These are phyloP conservation scores for Albizia julibrissin DNA, from an alignment of 306 rosid species.

Conservation along the genomic window DNA sequence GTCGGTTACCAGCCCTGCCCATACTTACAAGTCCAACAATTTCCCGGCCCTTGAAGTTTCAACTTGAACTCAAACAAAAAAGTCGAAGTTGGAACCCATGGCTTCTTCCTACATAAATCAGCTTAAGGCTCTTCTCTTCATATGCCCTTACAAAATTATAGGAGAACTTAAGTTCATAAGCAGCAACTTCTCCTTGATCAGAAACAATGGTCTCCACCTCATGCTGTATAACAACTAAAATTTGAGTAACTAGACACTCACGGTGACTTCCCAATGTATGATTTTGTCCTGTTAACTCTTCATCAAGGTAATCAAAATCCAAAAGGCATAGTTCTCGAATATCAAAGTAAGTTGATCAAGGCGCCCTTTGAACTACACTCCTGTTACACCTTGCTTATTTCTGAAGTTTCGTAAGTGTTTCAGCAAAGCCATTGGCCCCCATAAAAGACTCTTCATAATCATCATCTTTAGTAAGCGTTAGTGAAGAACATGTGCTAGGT, in stretches of 20 bases:
- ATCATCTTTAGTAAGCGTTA: slow-evolving; percentile 55
- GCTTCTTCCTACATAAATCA: background rate
- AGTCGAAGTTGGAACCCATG: background rate
- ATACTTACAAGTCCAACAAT: background rate
- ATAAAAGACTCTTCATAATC: slow-evolving; percentile 38
- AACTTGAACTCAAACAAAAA: background rate
- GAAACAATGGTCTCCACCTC: background rate
- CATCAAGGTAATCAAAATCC: background rate
- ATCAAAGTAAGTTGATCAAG: background rate
- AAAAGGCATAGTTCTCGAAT: background rate
- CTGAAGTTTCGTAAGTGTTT: background rate
- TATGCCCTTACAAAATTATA: background rate
- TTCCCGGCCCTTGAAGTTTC: background rate
- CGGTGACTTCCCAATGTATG: background rate
- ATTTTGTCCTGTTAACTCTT: background rate
- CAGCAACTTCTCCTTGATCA: background rate
- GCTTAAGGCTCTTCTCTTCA: background rate
- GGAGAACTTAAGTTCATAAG: background rate
- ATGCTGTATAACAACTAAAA: background rate
- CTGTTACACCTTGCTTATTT: background rate
- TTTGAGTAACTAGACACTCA: background rate
- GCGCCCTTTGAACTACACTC: background rate
- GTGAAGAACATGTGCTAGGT: slow-evolving; percentile 60
- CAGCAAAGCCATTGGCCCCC: background rate
- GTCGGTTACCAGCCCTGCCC: background rate